These are phyloP conservation scores for Teunomyces funiuensis DNA, from an alignment of 805 yeast species.

Conservation along the genomic window DNA sequence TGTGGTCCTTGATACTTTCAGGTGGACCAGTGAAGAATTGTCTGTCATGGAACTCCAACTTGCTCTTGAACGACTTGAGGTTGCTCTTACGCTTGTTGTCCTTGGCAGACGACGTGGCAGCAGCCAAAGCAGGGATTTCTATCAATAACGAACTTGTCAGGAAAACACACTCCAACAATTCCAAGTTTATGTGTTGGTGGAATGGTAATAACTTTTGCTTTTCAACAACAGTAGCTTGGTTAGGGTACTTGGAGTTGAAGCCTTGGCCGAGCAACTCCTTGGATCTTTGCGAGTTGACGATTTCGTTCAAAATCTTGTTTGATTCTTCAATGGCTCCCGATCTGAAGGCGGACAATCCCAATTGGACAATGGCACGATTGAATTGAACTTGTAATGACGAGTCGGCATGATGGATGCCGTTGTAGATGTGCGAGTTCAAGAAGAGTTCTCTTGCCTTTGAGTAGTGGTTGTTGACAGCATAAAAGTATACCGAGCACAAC, in stretches of 20 bases:
- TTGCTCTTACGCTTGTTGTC: conserved; percentile 56
- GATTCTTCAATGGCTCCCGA: conserved; percentile 81
- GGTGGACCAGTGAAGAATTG: conserved; percentile 97
- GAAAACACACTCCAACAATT: conserved; percentile 90
- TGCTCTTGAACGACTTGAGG: conserved; percentile 84
- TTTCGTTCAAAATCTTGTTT: conserved; percentile 83
- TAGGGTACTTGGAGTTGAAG: conserved; percentile 62
- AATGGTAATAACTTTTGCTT: conserved; percentile 87
- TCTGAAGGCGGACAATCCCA: conserved; percentile 95
- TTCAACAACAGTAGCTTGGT: conserved; percentile 57
- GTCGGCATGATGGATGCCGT: conserved; percentile 80
- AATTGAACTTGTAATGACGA: conserved; percentile 85
- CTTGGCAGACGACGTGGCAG: conserved; percentile 59
- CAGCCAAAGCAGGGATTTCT: conserved; percentile 86
- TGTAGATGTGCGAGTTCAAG: conserved; percentile 74
- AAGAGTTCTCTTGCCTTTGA: conserved; percentile 84
- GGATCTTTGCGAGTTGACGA: conserved; percentile 79
- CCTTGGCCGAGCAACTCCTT: conserved; percentile 96
- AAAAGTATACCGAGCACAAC: conserved; percentile 83
- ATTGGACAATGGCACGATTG: conserved; percentile 93
- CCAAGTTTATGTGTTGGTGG: conserved; percentile 97
- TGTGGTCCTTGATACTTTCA: conserved; percentile 90
- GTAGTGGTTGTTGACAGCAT: conserved; percentile 85
- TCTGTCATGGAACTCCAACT: conserved; percentile 89
- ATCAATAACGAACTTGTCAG: conserved; percentile 84